phyloP scores from a whole-genome alignment of 345 rosid genomes.

The Populus ilicifolia region DNA sequence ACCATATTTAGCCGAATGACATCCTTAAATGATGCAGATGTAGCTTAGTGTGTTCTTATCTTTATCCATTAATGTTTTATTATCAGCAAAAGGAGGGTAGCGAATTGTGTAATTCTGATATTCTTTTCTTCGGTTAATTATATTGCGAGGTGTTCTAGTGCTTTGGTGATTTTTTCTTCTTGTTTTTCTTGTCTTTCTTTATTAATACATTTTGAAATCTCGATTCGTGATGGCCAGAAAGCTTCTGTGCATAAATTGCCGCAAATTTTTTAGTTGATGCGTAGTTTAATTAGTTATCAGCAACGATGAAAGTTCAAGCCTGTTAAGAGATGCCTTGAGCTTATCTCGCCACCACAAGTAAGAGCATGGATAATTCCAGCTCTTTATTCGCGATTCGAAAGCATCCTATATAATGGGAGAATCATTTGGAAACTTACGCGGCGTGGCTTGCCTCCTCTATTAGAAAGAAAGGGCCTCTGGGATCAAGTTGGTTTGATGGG shows the following conservation, averaged over 20 bases:
- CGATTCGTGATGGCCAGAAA: not conserved
- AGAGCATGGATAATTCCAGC: not conserved
- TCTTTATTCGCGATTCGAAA: too few species aligned
- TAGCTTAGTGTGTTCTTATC: slow-evolving; percentile 35
- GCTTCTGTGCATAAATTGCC: not conserved
- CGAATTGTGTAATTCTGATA: slow-evolving; percentile 18
- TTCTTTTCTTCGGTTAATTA: not conserved
- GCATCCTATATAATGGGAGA: too few species aligned
- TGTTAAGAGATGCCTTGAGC: not conserved
- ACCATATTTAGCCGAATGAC: slow-evolving; percentile 39
- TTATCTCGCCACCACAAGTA: not conserved
- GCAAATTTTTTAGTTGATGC: not conserved
- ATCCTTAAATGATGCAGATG: slow-evolving; percentile 3
- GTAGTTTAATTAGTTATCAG: not conserved
- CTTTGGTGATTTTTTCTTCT: slow-evolving; percentile 25
- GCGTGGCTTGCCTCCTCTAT: too few species aligned
- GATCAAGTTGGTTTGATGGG: too few species aligned
- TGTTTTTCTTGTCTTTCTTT: not conserved
- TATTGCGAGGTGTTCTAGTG: slow-evolving; percentile 25
- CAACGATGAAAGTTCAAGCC: not conserved
- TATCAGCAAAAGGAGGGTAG: slow-evolving; percentile 17
- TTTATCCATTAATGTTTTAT: slow-evolving; percentile 12
- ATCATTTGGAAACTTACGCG: too few species aligned
- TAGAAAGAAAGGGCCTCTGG: too few species aligned
- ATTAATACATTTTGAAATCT: slow-evolving; percentile 14